Evolutionary conservation across 202 grass and related monocot species (phyloP).

Genomic region (Hordeum pubiflorum): DNA sequence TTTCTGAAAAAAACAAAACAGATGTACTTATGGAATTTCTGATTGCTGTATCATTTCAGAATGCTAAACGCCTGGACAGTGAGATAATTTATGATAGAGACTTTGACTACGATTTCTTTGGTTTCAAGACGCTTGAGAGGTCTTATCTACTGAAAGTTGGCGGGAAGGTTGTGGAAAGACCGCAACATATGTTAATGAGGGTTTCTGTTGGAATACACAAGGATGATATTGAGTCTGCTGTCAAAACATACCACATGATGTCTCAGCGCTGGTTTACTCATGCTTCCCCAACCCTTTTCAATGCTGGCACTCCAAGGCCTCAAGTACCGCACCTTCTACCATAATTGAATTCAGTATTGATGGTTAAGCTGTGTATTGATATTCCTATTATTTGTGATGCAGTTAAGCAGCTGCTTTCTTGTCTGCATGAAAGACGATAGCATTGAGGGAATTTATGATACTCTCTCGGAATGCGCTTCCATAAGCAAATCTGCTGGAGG

Average conservation of each 20-base stretch:
- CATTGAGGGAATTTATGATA: constrained; percentile 81
- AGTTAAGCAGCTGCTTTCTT: constrained; percentile 76
- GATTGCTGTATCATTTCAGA: constrained; percentile 32
- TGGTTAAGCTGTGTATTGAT: neutral
- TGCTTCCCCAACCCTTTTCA: constrained; percentile 75
- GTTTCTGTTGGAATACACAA: constrained; percentile 75
- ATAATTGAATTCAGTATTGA: neutral
- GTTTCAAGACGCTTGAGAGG: constrained; percentile 72
- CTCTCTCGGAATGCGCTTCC: constrained; percentile 58
- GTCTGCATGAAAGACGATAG: constrained; percentile 85
- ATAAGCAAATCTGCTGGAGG: constrained; percentile 72
- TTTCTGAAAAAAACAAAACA: neutral
- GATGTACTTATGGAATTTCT: neutral
- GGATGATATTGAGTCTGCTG: constrained; percentile 56
- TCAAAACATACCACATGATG: constrained; percentile 70
- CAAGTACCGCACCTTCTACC: constrained; percentile 29
- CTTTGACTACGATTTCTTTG: constrained; percentile 78
- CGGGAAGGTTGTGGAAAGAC: constrained; percentile 62
- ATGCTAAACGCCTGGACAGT: constrained; percentile 53
- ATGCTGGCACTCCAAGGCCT: constrained; percentile 64
- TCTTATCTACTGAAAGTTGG: constrained; percentile 60
- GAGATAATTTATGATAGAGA: constrained; percentile 84
- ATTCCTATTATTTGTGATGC: neutral
- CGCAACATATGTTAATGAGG: constrained; percentile 77
- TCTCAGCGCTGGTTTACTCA: constrained; percentile 82